Conservation (phyloP, 2,329 filamentous ascomycete species). For the Fonsecaea multimorphosa region DNA sequence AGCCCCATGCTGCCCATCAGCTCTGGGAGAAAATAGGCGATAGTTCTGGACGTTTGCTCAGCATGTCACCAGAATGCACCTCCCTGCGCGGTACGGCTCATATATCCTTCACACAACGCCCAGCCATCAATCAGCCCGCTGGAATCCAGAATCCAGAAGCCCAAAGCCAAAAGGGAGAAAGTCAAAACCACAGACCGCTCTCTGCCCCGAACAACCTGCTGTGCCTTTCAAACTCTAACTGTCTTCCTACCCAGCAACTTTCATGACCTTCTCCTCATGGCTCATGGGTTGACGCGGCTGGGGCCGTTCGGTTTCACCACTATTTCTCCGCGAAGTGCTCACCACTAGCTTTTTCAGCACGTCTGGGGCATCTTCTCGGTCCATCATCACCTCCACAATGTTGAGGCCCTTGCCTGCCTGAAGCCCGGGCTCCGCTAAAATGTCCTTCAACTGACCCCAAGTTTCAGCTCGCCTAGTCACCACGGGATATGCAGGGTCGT, state of each 20-base stretch:
- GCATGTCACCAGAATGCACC: not conserved
- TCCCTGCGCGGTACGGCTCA: not conserved
- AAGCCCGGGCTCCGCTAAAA: constrained; percentile 43
- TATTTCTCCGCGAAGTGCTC: constrained; percentile 33
- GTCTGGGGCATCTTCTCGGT: constrained; percentile 46
- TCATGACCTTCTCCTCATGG: constrained; percentile 34
- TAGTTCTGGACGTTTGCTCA: constrained; percentile 6
- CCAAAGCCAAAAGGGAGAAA: not conserved
- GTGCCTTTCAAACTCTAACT: not conserved
- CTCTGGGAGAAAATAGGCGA: not conserved
- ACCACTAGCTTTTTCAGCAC: constrained; percentile 43
- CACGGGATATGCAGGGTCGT: constrained; percentile 38
- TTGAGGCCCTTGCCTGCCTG: constrained; percentile 48
- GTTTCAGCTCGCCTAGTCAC: constrained; percentile 33
- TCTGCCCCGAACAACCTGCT: not conserved
- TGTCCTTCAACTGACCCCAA: constrained; percentile 37
- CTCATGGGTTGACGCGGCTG: constrained; percentile 11
- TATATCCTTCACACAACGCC: not conserved
- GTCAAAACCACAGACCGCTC: not conserved
- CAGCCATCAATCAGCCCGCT: not conserved
- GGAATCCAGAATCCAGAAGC: not conserved
- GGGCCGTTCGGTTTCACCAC: constrained; percentile 31
- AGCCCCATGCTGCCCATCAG: no score
- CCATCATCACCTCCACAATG: constrained; percentile 53
- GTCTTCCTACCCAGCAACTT: constrained; percentile 27